These are phyloP conservation scores for Penicillium sp. DNA, from an alignment of 2,329 filamentous ascomycete species.

Conservation along the genomic window DNA sequence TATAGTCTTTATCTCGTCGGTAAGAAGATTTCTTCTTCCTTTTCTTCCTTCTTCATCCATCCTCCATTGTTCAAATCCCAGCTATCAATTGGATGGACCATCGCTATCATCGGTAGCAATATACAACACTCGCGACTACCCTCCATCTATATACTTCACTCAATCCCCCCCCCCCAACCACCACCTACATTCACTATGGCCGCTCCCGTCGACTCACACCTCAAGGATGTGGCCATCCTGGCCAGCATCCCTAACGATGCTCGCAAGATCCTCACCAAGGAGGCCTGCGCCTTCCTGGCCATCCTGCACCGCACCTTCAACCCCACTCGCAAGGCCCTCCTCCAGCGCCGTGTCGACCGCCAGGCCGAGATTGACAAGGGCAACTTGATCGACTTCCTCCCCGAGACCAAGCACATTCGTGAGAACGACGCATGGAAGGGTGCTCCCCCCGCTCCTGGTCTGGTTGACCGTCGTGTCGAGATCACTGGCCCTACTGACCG, in stretches of 20 bases:
- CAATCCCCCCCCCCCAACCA: neutral
- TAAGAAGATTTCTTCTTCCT: slow-evolving; percentile 1
- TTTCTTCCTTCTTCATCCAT: slow-evolving; percentile 1
- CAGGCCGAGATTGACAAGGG: slow-evolving; percentile 95
- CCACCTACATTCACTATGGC: slow-evolving; percentile 60
- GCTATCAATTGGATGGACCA: slow-evolving; percentile 5
- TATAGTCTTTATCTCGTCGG: slow-evolving; percentile 18
- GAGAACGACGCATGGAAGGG: slow-evolving; percentile 94
- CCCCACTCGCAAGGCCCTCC: slow-evolving; percentile 80
- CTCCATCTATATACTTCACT: slow-evolving; percentile 6
- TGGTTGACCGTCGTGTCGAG: slow-evolving; percentile 92
- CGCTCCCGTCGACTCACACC: slow-evolving; percentile 73
- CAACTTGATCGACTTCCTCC: slow-evolving; percentile 87
- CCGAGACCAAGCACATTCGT: slow-evolving; percentile 93
- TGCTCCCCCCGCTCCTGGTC: slow-evolving; percentile 85
- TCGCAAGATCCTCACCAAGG: slow-evolving; percentile 88
- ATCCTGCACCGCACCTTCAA: slow-evolving; percentile 97
- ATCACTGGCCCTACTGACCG: slow-evolving; percentile 97
- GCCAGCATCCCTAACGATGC: slow-evolving; percentile 78
- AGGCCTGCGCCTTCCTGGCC: slow-evolving; percentile 89
- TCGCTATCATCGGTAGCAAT: neutral
- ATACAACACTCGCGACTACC: slow-evolving; percentile 1
- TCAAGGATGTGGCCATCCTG: slow-evolving; percentile 86
- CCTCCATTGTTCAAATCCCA: neutral
- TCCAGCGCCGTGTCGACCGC: slow-evolving; percentile 83